phyloP scores from a whole-genome alignment of 345 rosid species.

The Barbarea vulgaris region DNA sequence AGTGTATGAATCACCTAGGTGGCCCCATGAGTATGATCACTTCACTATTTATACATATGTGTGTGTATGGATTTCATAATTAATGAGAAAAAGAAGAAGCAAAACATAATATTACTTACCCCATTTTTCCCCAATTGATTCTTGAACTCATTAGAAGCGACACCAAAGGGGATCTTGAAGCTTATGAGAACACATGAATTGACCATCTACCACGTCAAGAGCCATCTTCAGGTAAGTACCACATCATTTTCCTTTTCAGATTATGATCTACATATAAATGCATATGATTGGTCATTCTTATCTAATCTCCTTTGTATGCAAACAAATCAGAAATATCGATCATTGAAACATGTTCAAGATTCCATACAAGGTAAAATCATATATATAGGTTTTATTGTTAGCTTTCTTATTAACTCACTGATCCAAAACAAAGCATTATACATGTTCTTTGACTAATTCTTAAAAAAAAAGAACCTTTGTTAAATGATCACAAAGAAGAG shows the following conservation, averaged over 20 bases:
- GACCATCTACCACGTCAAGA: conserved; percentile 89
- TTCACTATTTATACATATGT: neutral
- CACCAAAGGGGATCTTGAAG: conserved; percentile 80
- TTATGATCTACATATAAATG: neutral
- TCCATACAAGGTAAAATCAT: neutral
- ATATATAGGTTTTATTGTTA: neutral
- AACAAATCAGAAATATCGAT: conserved; percentile 14
- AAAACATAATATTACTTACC: neutral
- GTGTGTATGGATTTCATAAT: neutral
- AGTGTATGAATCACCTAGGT: conserved; percentile 71
- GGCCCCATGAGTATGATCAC: conserved; percentile 69
- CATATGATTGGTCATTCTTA: neutral
- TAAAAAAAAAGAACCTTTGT: neutral
- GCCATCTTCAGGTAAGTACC: conserved; percentile 74
- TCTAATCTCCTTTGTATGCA: neutral
- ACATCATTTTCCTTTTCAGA: neutral
- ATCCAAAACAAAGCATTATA: neutral
- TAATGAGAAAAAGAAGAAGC: neutral
- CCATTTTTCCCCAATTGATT: neutral
- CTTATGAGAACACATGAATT: conserved; percentile 73
- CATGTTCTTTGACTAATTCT: neutral
- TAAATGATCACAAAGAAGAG: neutral
- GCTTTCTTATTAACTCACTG: neutral
- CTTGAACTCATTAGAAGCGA: conserved; percentile 52
- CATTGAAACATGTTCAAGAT: conserved; percentile 3